These are phyloP conservation scores for Vaccinium macrocarpon DNA, from an alignment of 148 eudicot genomes.

Conservation along the genomic window DNA sequence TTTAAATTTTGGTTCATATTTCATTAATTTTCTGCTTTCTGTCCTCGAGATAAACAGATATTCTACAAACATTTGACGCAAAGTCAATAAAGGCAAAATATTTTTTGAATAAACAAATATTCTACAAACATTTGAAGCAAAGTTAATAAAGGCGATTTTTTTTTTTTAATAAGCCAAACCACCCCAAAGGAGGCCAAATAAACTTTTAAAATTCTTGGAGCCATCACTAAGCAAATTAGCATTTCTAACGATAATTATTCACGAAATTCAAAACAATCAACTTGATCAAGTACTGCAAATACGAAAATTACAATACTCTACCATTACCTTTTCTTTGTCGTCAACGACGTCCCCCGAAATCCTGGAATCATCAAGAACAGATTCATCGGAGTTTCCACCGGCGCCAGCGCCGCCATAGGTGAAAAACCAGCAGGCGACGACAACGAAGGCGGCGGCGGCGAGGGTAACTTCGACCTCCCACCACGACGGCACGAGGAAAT, in stretches of 20 bases:
- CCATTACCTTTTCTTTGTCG: conserved; percentile 42
- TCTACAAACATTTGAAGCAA: too few species aligned
- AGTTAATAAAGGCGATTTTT: too few species aligned
- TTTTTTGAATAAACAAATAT: too few species aligned
- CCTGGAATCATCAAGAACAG: background rate
- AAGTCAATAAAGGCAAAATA: too few species aligned
- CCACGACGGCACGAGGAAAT: conserved; percentile 42
- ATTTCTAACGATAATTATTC: background rate
- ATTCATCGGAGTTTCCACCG: background rate
- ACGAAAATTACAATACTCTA: background rate
- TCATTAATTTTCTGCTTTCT: too few species aligned
- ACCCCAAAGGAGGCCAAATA: too few species aligned
- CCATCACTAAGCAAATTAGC: too few species aligned
- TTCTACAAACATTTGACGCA: too few species aligned
- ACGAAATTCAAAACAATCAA: background rate
- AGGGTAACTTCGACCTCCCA: conserved; percentile 60
- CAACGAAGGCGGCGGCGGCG: conserved; percentile 41
- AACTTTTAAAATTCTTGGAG: too few species aligned
- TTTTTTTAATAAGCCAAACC: too few species aligned
- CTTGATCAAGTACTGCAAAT: background rate
- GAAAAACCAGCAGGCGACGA: conserved; percentile 51
- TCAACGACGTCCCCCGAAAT: conserved; percentile 17
- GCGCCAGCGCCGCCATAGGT: conserved; percentile 13
- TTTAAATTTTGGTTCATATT: too few species aligned
- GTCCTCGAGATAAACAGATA: too few species aligned